These are phyloP conservation scores for Myriosclerotinia curreyana DNA, from an alignment of 2,329 filamentous ascomycete species.

Conservation along the genomic window DNA sequence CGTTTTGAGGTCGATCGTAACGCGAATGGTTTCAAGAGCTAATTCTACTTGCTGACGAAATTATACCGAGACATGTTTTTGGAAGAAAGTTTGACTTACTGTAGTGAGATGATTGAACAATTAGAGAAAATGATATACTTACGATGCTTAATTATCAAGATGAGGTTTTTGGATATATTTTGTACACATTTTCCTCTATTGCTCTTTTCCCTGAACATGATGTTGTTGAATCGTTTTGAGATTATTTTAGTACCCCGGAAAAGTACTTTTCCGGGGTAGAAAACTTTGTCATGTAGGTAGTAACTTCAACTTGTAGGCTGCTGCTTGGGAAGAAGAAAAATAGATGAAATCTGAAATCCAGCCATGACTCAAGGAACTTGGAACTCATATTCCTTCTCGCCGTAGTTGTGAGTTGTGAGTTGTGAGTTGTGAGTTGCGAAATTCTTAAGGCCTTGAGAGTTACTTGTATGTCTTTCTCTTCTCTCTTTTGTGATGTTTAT, in stretches of 20 bases:
- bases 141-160: neutral
- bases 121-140: neutral
- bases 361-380: neutral
- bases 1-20: constrained; percentile 5
- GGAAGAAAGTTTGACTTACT: constrained; percentile 9
- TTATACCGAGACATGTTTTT: constrained; percentile 4
- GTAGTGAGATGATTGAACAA: neutral
- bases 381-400: neutral
- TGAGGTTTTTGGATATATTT: neutral
- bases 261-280: neutral
- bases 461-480: no score
- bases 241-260: neutral
- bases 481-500: no score
- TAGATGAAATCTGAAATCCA: no score
- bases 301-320: no score
- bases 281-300: neutral
- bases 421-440: neutral
- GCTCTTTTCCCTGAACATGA: neutral
- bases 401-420: neutral
- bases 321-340: no score
- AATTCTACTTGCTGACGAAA: constrained; percentile 3
- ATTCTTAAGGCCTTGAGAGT: no score
- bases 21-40: constrained; percentile 17
- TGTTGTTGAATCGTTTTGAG: neutral
- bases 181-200: no score